Evolutionary conservation across 2,329 filamentous ascomycete genomes (phyloP).

Genomic region (Cladosporium halotolerans): DNA sequence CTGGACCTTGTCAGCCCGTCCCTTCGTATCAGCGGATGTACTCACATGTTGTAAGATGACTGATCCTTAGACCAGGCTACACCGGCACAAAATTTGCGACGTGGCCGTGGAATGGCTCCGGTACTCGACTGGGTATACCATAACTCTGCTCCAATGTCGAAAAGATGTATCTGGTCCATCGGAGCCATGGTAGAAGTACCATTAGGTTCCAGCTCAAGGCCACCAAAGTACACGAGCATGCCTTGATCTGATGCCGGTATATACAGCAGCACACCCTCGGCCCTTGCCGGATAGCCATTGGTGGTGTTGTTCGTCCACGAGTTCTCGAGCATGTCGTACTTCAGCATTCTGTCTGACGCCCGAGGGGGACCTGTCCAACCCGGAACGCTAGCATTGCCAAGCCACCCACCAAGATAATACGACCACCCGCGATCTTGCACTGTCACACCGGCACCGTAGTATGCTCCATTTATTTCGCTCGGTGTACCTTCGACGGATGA

Average conservation of each 20-base stretch:
- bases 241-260: slow-evolving; percentile 55
- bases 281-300: slow-evolving; percentile 48
- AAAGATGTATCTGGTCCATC: slow-evolving; percentile 51
- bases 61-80: too few relatives aligned
- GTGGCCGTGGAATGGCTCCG: slow-evolving; percentile 43
- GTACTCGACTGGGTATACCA: slow-evolving; percentile 56
- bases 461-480: slow-evolving; percentile 39
- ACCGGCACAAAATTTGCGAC: slow-evolving; percentile 43
- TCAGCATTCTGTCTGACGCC: slow-evolving; percentile 48
- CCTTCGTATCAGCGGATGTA: too few relatives aligned
- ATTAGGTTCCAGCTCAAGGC: slow-evolving; percentile 46
- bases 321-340: slow-evolving; percentile 46
- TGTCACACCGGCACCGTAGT: slow-evolving; percentile 53
- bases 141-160: slow-evolving; percentile 53
- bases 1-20: too few relatives aligned
- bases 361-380: slow-evolving; percentile 46
- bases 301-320: slow-evolving; percentile 37
- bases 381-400: slow-evolving; percentile 48
- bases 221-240: slow-evolving; percentile 57
- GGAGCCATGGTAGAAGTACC: slow-evolving; percentile 35
- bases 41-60: too few relatives aligned
- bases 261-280: slow-evolving; percentile 56
- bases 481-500: slow-evolving; percentile 33
- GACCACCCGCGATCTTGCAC: slow-evolving; percentile 50
- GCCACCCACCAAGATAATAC: slow-evolving; percentile 59